Evolutionary conservation across 106 monocot genomes (phyloP), one percentile per base, ranked within the genome.

Genomic region (Xerophyta viscosa): DNA sequence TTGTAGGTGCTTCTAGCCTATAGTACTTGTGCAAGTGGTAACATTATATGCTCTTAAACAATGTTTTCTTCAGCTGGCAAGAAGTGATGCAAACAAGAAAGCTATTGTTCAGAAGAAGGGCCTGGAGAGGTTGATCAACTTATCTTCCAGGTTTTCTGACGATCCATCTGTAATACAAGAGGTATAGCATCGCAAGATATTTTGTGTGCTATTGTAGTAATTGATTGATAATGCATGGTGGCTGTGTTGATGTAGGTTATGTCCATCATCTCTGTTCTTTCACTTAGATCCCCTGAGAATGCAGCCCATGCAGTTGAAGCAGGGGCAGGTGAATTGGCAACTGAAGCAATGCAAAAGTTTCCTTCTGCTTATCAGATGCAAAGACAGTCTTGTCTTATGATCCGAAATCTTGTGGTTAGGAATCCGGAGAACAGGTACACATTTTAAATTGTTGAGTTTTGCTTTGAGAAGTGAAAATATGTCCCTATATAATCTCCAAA

Each of bases 321-420:
- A 25, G 94, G 94, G 52, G 78, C 73, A 46, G 94, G 78, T 37
- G 81, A 88, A 63, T 33, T 96, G 30, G 81, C 75, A 12, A 59
- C 85, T 24, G 66, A 76, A 74, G 77, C 84, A 58, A 88, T 96
- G 94, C 74, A 76, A 44, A 88, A 66, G 65, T 96, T 88, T 43
- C 88, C 94, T 27, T 10, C 70, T 69, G 70, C 80, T 47, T 61
- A 72, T 76, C 94, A 85, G 56, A 78, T 88, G 88, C 94, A 96
- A 59, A 81, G 69, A 23, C 94, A 96, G 62, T 67, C 78, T 26
- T 96, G 94, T 62, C 68, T 75, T 42, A 96, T 96, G 94, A 85
- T 96, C 46, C 88, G 88, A 28, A 96, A 96, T 76, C 76, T 96
- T 66, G 88, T 82, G 7, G 88, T 62, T 36, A 76, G 94, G 45